Evolutionary conservation across 371 early-diverging fungal genomes (phyloP).

Genomic region (Rhizomucor miehei): DNA sequence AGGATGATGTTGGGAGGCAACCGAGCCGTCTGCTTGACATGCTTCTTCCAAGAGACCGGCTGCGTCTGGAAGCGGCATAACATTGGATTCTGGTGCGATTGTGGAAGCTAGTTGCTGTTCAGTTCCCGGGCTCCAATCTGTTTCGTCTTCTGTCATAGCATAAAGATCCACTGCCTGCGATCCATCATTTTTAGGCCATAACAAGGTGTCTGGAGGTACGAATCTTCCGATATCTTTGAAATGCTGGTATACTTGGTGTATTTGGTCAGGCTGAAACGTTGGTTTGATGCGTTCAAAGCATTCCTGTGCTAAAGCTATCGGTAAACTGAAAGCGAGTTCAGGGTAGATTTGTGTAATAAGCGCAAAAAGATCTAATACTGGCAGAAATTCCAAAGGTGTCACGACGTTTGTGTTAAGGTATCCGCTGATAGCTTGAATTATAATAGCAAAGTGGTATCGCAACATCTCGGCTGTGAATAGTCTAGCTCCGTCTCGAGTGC

Average conservation of each 20-base stretch:
- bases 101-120: too few relatives aligned
- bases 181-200: too few relatives aligned
- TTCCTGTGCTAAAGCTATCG: conserved; percentile 1
- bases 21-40: background rate
- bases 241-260: too few relatives aligned
- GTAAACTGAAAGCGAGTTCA: conserved; percentile 3
- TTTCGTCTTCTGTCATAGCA: too few relatives aligned
- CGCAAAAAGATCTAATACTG: conserved; percentile 7
- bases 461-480: background rate
- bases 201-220: too few relatives aligned
- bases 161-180: too few relatives aligned
- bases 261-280: background rate
- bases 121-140: too few relatives aligned
- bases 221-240: too few relatives aligned
- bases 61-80: background rate
- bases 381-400: conserved; percentile 13
- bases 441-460: background rate
- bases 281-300: conserved; percentile 1
- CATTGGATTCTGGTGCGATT: too few relatives aligned
- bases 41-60: background rate
- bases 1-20: background rate
- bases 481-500: too few relatives aligned
- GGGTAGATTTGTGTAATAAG: background rate
- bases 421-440: background rate
- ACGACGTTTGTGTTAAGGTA: conserved; percentile 10